Evolutionary conservation across 805 yeast genomes (phyloP), one percentile per base, ranked within the genome.

Genomic region (Yamadazyma akitaensis): DNA sequence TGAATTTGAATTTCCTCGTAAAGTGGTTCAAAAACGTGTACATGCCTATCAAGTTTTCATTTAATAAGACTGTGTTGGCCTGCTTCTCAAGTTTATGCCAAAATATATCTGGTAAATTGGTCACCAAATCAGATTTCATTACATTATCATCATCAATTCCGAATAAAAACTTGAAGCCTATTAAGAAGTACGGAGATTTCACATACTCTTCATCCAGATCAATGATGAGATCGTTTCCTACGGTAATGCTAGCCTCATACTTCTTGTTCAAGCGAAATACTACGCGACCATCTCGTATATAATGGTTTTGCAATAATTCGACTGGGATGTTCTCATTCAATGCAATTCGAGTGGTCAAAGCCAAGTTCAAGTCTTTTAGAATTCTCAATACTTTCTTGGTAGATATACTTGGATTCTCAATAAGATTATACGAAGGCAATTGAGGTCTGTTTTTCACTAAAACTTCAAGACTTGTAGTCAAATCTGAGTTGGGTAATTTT

Each of bases 401-500:
- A 3, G 82, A 70, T 5, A 92, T 68, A 5, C 71, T 72, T 32
- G 70, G 63, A 11, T 68, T 64, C 13, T 77, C 72, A 4, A 84
- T 64, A 51, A 81, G 79, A 53, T 76, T 77, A 59, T 85, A 82
- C 0, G 85, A 73, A 2, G 89, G 83, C 34, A 87, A 72, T 33
- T 79, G 81, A 1, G 97, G 96, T 51, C 85, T 71, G 3, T 96
- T 96, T 34, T 79, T 73, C 35, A 82, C 79, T 45, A 91, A 71
- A 0, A 94, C 96, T 60, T 92, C 95, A 54, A 92, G 68, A 1
- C 96, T 88, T 0, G 98, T 91, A 19, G 82, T 76, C 17, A 94
- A 63, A 64, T 94, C 99, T 0, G 96, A 94, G 62, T 89, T 88
- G 5, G 97, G 96, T 44, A 92, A 68, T 58, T 95, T 91, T 0